Evolutionary conservation across 805 yeast species (phyloP), one percentile per base, ranked within the genome.

Genomic region (Lachancea cidri): DNA sequence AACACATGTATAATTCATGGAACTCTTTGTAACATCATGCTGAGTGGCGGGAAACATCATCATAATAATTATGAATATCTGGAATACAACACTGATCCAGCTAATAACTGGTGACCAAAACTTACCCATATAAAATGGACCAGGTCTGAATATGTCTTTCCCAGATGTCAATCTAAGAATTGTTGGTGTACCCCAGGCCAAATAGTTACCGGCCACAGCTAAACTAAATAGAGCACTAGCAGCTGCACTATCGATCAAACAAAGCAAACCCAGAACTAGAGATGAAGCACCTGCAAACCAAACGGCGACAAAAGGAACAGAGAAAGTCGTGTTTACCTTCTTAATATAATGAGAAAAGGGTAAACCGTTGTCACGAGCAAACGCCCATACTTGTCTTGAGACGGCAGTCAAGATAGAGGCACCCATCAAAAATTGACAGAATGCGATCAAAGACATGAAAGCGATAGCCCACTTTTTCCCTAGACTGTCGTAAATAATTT

Each of bases 291-390:
- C 64, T 11, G 66, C 67, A 35, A 57, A 56, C 31, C 69, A 57
- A 24, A 78, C 73, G 1, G 87, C 86, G 48, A 81, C 70, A 17
- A 80, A 55, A 9, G 89, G 88, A 22, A 77, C 82, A 16, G 72
- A 68, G 22, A 73, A 59, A 43, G 57, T 70, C 38, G 71, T 67
- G 54, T 81, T 67, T 34, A 82, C 82, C 33, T 65, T 71, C 48
- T 77, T 75, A 46, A 81, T 70, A 53, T 63, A 64, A 29, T 66
- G 56, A 16, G 79, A 68, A 49, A 78, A 67, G 13, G 87, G 87
- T 44, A 81, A 68, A 16, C 86, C 86, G 45, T 78, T 79, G 59
- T 81, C 88, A 63, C 88, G 73, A 17, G 84, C 81, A 61, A 80
- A 80, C 2, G 86, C 84, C 78, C 83, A 81, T 39, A 78, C 68